phyloP scores from a whole-genome alignment of 2,329 filamentous ascomycete species.

The Plectosphaerella sp. region DNA sequence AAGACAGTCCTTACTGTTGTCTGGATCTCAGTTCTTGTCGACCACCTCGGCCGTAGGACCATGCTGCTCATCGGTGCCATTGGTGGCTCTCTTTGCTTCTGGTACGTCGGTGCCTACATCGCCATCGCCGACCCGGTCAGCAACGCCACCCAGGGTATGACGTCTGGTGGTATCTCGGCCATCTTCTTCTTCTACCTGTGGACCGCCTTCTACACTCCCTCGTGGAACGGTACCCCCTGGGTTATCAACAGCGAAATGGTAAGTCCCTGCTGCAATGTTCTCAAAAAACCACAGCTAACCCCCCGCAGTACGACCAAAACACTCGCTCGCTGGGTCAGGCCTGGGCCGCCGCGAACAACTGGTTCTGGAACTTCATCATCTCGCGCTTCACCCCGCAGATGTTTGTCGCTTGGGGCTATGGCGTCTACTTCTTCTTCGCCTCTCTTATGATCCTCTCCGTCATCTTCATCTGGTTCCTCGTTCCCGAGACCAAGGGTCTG shows the following conservation, averaged over 20 bases:
- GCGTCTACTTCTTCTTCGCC: constrained; percentile 67
- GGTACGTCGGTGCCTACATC: constrained; percentile 55
- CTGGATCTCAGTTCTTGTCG: constrained; percentile 67
- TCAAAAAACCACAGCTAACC: constrained; percentile 47
- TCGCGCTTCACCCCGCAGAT: constrained; percentile 64
- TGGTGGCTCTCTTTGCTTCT: constrained; percentile 55
- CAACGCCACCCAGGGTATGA: constrained; percentile 22
- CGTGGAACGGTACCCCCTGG: constrained; percentile 73
- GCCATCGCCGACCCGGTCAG: constrained; percentile 30
- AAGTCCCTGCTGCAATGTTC: no score
- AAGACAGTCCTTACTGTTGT: constrained; percentile 66
- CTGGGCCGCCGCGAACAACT: constrained; percentile 66
- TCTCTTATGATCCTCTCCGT: constrained; percentile 54
- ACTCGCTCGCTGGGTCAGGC: constrained; percentile 61
- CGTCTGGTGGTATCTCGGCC: constrained; percentile 47
- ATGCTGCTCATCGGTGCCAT: constrained; percentile 61
- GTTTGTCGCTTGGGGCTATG: constrained; percentile 54
- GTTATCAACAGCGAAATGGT: constrained; percentile 68
- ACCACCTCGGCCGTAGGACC: constrained; percentile 48
- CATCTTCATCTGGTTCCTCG: constrained; percentile 56
- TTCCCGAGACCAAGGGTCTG: constrained; percentile 64
- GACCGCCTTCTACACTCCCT: constrained; percentile 68
- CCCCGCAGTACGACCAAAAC: no score
- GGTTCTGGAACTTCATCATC: constrained; percentile 70
- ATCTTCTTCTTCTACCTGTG: constrained; percentile 72